A percentile compares a stretch with the other conserved stretches of the same genome.
Evolutionary conservation across 2,329 filamentous ascomycete species (phyloP).

Genomic region (Clonostachys sp.): DNA sequence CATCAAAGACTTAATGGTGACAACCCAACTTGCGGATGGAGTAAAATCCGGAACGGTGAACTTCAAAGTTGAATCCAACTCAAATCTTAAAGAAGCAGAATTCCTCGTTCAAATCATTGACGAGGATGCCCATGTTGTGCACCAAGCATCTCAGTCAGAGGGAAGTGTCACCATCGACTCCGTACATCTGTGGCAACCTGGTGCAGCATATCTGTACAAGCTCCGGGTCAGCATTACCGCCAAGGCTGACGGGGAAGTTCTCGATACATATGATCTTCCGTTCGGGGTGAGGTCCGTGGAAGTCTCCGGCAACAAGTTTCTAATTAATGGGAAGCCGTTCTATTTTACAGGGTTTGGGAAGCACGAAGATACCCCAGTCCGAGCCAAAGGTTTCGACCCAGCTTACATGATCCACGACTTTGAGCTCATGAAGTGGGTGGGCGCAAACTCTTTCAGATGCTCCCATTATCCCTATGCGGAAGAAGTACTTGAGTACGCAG

Average conservation of each 20-base stretch:
- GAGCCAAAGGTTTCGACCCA: constrained; percentile 18
- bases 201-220: constrained; percentile 17
- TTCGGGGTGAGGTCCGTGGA: constrained; percentile 13
- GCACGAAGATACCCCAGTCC: constrained; percentile 17
- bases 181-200: constrained; percentile 15
- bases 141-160: too few relatives aligned
- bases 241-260: constrained; percentile 2
- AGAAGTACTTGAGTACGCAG: constrained; percentile 18
- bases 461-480: constrained; percentile 21
- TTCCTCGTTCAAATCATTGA: too few relatives aligned
- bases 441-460: constrained; percentile 22
- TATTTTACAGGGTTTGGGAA: constrained; percentile 22
- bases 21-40: background rate
- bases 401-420: constrained; percentile 23
- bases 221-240: constrained; percentile 3
- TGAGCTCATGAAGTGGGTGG: constrained; percentile 17
- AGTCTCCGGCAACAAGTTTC: constrained; percentile 11
- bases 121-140: too few relatives aligned
- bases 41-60: constrained; percentile 8
- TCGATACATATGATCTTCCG: constrained; percentile 12
- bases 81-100: too few relatives aligned
- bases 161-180: too few relatives aligned
- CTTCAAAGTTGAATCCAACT: constrained; percentile 5
- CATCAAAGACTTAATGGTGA: constrained; percentile 14
- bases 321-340: constrained; percentile 18